Base-by-base conservation (phyloP, 2,329 filamentous ascomycete species). In the Diaporthe capsici region DNA sequence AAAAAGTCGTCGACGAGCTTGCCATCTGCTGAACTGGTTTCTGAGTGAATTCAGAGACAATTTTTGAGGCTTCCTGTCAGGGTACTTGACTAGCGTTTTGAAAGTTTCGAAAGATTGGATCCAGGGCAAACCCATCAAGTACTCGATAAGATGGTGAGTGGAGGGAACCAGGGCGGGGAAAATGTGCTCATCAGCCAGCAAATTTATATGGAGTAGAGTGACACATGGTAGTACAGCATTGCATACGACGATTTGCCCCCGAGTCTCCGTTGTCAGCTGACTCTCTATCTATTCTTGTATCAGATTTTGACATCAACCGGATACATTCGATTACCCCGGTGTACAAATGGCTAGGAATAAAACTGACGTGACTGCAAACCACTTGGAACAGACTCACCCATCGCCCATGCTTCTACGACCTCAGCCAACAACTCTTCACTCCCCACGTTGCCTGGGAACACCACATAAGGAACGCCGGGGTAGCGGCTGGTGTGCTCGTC, bases 371-470 rank as follows among this genome's bases (percentile, higher is more conserved):
- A 44, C 15, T 0, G 42, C 28, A 20, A 34, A 39, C 3, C 31
- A 39, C 17, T 12, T 37, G 2, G 0, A n/a, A 60, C 31, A n/a
- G 31, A 60, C 25, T 37, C 25, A 37, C 9, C 25, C 13, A 12
- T 37, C 10, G 31, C 47, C 84, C 85, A 86, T 3, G 82, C 81
- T 73, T 82, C 82, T 15, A 89, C 87, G 25, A 90, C 77, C 7
- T 88, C 85, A 65, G 82, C 84, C 49, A 90, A 79, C 1, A 87
- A 87, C 51, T 84, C 81, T 28, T 87, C 84, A n/a, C 82, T 83
- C 1, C 89, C 90, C 3, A 91, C 89, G 80, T 91, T 91, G 0
- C 89, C 90, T 0, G 89, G 90, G 71, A 91, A 91, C 0, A 91
- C 89, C 3, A 91, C 87, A 79, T 90, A 91, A 0, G 89, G 88